A percentile compares a stretch with the other conserved stretches of the same genome.
Conservation (phyloP, 495 filamentous ascomycete genomes). For the Amphirosellinia nigrospora region DNA sequence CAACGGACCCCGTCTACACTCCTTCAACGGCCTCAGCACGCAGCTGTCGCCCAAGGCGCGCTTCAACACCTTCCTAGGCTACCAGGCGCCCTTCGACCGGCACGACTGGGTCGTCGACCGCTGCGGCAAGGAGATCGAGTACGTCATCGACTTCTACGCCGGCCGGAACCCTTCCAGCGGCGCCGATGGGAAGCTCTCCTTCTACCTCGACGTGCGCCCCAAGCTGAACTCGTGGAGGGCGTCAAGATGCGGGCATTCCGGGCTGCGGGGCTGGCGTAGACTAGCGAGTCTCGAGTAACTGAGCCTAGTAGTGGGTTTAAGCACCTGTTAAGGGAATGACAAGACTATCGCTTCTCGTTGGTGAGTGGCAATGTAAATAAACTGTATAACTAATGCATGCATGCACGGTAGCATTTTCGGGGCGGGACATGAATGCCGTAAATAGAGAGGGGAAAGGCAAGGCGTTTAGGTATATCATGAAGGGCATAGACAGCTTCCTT, state of each 20-base stretch:
- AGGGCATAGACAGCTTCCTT: slow-evolving; percentile 23
- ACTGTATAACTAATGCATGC: slow-evolving; percentile 27
- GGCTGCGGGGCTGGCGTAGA: slow-evolving; percentile 64
- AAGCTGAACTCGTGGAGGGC: slow-evolving; percentile 93
- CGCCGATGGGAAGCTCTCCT: slow-evolving; percentile 73
- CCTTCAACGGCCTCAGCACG: slow-evolving; percentile 78
- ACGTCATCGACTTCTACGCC: slow-evolving; percentile 97
- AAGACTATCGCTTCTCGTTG: no score
- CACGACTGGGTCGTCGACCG: slow-evolving; percentile 98
- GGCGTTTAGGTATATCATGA: slow-evolving; percentile 28
- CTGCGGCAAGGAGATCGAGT: slow-evolving; percentile 88
- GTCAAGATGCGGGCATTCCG: slow-evolving; percentile 78
- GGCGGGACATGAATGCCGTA: neutral
- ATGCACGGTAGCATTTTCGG: slow-evolving; percentile 1
- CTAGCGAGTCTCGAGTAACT: no score
- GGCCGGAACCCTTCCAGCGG: slow-evolving; percentile 64
- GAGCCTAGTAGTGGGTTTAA: no score
- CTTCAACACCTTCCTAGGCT: slow-evolving; percentile 80
- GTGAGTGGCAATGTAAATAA: slow-evolving; percentile 27
- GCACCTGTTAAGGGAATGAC: no score
- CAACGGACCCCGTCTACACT: slow-evolving; percentile 80
- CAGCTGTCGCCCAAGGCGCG: slow-evolving; percentile 82
- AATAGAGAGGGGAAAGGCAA: slow-evolving; percentile 24
- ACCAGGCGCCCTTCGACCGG: slow-evolving; percentile 89
- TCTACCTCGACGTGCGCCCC: slow-evolving; percentile 93